phyloP scores from a whole-genome alignment of 2,329 filamentous ascomycete genomes.

The Alternaria ventricosa region DNA sequence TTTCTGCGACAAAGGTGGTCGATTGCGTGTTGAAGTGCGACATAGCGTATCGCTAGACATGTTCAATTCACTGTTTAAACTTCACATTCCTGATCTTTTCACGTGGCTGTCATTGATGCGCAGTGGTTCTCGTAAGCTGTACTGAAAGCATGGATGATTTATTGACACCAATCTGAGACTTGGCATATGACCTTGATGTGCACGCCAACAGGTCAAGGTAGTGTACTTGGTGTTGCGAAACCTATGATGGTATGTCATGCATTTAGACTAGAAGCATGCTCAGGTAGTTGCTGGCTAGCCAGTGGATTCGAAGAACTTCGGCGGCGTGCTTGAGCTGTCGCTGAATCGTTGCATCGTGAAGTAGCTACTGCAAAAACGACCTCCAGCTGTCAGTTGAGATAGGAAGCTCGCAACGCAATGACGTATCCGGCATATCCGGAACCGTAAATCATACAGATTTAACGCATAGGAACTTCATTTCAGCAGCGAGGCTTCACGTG shows the following conservation, averaged over 20 bases:
- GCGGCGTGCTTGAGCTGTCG: not conserved
- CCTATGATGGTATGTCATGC: not conserved
- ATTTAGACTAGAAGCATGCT: not conserved
- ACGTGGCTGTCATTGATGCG: not conserved
- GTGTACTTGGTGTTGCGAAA: not conserved
- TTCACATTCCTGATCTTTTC: slow-evolving; percentile 19
- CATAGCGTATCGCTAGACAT: slow-evolving; percentile 24
- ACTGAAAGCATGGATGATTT: not conserved
- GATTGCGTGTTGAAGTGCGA: slow-evolving; percentile 30
- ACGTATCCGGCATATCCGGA: not conserved
- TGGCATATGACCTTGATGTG: not conserved
- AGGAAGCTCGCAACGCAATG: not conserved
- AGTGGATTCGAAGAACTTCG: not conserved
- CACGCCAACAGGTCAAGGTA: not conserved
- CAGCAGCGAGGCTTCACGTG: not conserved
- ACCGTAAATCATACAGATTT: not conserved
- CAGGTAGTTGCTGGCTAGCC: not conserved
- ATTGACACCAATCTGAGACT: not conserved
- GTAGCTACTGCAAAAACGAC: not conserved
- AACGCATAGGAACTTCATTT: not conserved
- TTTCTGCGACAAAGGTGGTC: slow-evolving; percentile 35
- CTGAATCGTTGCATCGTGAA: not conserved
- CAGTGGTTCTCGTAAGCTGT: not conserved
- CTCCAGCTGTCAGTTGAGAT: not conserved
- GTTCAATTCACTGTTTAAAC: slow-evolving; percentile 28